Base-by-base conservation (phyloP, 768 basidiomycete genomes). In the Coprinopsis sp. region DNA sequence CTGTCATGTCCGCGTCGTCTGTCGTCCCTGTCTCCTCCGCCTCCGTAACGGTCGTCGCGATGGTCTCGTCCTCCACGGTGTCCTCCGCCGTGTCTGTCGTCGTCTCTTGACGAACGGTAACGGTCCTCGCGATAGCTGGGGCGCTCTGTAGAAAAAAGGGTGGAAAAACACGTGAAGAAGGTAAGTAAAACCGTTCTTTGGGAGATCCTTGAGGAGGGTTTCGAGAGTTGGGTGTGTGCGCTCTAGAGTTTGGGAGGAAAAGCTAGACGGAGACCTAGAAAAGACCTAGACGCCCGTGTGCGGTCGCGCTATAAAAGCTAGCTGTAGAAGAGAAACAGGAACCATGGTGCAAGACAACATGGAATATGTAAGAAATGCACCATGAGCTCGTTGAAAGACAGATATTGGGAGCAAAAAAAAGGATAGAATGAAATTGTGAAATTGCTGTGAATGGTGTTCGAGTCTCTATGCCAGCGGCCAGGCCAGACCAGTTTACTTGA, bases 61-160 rank as follows among this genome's bases (percentile, higher is more conserved):
- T 74, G 65, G 39, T 81, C 80, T 37, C 79, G 69, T 48, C 78
- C 72, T 29, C 76, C 67, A 52, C 76, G 72, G 40, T 61, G 56
- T 44, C 71, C 71, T 16, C 70, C 63, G 36, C 68, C 54, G 47
- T 72, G 59, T 37, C 79, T 66, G 44, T 78, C 82, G 51, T 83
- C 81, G 53, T 83, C 76, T 52, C 84, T 74, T 38, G 82, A 76
- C 43, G 82, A 73, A 53, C 85, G 78, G 62, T 87, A 79, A 44
- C 81, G 76, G 57, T 80, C 82, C 55, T 78, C 78, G 54, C 83
- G 82, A 58, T 81, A 78, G 67, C 69, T 58, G 65, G 61, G 70
- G 62, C 77, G 79, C 59, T 75, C 76, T 73, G 66, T 58, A 67
- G 67, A 63, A 66, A 69, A 57, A 57, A 63, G 59, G 53, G 56